Evolutionary conservation across 306 rosid genomes (phyloP).

Genomic region (Quillaja saponaria): DNA sequence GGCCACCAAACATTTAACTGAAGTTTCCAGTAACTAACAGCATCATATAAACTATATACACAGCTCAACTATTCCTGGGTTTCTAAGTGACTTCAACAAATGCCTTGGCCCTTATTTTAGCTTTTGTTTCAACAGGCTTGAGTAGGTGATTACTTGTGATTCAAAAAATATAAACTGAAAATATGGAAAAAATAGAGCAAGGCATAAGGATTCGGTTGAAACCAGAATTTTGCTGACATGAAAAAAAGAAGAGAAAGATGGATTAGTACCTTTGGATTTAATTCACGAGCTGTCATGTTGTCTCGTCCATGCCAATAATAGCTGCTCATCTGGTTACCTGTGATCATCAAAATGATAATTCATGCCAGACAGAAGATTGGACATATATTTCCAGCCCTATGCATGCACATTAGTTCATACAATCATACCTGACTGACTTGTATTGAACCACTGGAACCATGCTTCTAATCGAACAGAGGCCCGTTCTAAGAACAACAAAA

Average conservation of each 20-base stretch:
- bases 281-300: constrained; percentile 55
- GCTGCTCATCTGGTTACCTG: constrained; percentile 72
- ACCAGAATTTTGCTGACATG: too few relatives aligned
- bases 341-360: constrained; percentile 28
- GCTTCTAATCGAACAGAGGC: constrained; percentile 90
- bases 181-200: constrained; percentile 4
- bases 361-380: constrained; percentile 23
- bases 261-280: constrained; percentile 70
- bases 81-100: constrained; percentile 16
- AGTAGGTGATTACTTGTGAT: constrained; percentile 2
- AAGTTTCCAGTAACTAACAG: too few relatives aligned
- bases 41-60: too few relatives aligned
- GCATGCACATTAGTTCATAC: constrained; percentile 12
- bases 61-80: constrained; percentile 11
- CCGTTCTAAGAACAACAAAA: constrained; percentile 67
- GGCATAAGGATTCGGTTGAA: constrained; percentile 6
- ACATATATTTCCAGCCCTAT: constrained; percentile 12
- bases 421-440: constrained; percentile 82
- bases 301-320: constrained; percentile 99
- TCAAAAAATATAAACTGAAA: constrained; percentile 8
- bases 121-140: constrained; percentile 13
- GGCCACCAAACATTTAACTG: too few relatives aligned
- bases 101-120: constrained; percentile 9
- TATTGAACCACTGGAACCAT: constrained; percentile 94
- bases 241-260: too few relatives aligned